phyloP scores from a whole-genome alignment of 2,329 filamentous ascomycete genomes.

The Neocucurbitaria cava region DNA sequence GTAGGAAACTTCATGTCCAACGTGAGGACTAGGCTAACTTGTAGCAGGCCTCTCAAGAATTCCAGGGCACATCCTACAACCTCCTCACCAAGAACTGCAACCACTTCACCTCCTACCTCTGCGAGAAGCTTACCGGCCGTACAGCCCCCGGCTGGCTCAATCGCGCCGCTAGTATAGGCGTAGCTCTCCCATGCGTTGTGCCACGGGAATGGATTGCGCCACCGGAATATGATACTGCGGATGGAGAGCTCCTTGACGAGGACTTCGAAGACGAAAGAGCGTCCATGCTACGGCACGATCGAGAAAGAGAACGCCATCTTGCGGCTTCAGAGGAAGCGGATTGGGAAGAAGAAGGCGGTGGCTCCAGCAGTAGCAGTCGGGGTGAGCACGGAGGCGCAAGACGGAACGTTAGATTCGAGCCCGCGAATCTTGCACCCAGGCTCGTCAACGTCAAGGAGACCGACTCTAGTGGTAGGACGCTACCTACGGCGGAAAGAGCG shows the following conservation, averaged over 20 bases:
- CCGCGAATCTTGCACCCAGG: conserved; percentile 42
- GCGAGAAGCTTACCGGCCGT: conserved; percentile 73
- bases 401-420: conserved; percentile 38
- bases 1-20: conserved; percentile 21
- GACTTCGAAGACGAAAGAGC: conserved; percentile 63
- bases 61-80: conserved; percentile 79
- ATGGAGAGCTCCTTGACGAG: conserved; percentile 71
- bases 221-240: conserved; percentile 75
- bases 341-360: conserved; percentile 36
- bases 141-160: conserved; percentile 80
- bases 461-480: conserved; percentile 51
- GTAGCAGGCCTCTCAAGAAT: conserved; percentile 68
- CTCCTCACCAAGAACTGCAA: conserved; percentile 87
- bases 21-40: conserved; percentile 18
- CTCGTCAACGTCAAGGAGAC: conserved; percentile 49
- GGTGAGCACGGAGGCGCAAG: conserved; percentile 43
- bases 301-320: conserved; percentile 36
- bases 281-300: conserved; percentile 62
- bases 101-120: conserved; percentile 82
- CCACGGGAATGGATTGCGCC: conserved; percentile 82
- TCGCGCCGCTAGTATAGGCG: conserved; percentile 81
- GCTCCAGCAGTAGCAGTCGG: conserved; percentile 40
- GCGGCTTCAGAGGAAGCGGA: conserved; percentile 35
- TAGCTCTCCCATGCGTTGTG: conserved; percentile 81
- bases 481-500: conserved; percentile 55